Conservation (phyloP, 2,329 filamentous ascomycete genomes). For the Cephalotrichum gorgonifer region DNA sequence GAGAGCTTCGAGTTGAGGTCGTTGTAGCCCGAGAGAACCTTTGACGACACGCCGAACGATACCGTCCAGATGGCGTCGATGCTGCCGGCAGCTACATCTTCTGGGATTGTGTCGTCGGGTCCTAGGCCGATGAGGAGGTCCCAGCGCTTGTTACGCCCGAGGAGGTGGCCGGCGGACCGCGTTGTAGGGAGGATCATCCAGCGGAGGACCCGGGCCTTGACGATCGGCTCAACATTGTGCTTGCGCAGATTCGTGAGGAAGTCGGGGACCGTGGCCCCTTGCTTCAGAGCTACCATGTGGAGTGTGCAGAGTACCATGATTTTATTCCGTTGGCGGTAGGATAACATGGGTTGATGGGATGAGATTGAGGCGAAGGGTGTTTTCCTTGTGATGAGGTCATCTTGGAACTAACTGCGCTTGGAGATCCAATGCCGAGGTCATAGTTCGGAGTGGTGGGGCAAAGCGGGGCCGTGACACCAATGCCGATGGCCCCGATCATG, state of each 20-base stretch:
- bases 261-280: neutral
- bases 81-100: neutral
- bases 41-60: neutral
- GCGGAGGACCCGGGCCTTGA: neutral
- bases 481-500: no score
- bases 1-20: neutral
- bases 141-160: conserved; percentile 1
- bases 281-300: neutral
- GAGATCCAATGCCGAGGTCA: no score
- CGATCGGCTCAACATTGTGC: neutral
- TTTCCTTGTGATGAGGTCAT: no score
- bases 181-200: conserved; percentile 2
- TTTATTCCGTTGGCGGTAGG: no score
- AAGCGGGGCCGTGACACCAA: no score
- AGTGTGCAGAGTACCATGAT: conserved; percentile 1
- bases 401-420: no score
- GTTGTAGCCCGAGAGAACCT: neutral
- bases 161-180: neutral
- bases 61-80: conserved; percentile 2
- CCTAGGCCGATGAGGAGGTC: conserved; percentile 3
- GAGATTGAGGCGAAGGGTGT: no score
- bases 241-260: neutral
- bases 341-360: no score
- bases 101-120: neutral
- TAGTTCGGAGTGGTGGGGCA: no score